A percentile compares a stretch with the other conserved stretches of the same genome.
Conservation (phyloP, 176 grass and related monocot species). For the Cenchrus fungigraminus region DNA sequence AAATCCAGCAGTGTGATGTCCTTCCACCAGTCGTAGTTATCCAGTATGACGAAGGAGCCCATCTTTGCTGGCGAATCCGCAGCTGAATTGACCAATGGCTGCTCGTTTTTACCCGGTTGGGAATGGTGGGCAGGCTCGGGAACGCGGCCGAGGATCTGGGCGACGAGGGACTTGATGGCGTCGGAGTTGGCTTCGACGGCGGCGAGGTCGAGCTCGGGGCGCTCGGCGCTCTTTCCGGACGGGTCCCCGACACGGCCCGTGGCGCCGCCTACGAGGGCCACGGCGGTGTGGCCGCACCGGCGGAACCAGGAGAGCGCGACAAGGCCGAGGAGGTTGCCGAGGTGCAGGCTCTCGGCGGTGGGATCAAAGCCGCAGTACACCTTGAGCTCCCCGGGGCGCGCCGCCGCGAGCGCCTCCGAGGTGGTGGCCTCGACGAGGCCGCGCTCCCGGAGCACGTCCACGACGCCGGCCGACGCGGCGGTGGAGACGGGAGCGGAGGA, state of each 20-base stretch:
- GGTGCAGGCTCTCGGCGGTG: conserved; percentile 86
- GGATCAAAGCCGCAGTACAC: conserved; percentile 94
- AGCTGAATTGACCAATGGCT: conserved; percentile 7
- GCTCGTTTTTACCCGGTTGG: conserved; percentile 29
- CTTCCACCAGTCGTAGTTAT: conserved; percentile 99
- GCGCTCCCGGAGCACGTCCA: conserved; percentile 82
- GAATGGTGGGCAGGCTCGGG: conserved; percentile 27
- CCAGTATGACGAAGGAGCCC: conserved; percentile 78
- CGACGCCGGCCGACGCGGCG: conserved; percentile 45
- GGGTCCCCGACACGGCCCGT: conserved; percentile 84
- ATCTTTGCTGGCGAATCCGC: conserved; percentile 19
- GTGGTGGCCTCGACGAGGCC: conserved; percentile 83
- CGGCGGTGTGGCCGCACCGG: conserved; percentile 77
- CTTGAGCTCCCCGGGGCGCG: conserved; percentile 53
- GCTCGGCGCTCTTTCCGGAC: conserved; percentile 79
- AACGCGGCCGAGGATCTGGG: conserved; percentile 50
- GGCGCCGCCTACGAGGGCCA: conserved; percentile 82
- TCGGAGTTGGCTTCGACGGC: conserved; percentile 61
- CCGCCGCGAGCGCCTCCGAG: conserved; percentile 54
- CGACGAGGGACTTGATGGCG: conserved; percentile 60
- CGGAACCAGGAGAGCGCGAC: conserved; percentile 93
- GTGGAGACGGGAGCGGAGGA: neutral
- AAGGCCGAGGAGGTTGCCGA: conserved; percentile 87
- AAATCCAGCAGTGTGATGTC: conserved; percentile 85
- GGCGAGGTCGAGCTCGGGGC: conserved; percentile 70